Percentiles rank a stretch among this genome's conserved stretches.
Conservation (phyloP, 2,329 filamentous ascomycete genomes). For the Aureobasidium leucospermi region DNA sequence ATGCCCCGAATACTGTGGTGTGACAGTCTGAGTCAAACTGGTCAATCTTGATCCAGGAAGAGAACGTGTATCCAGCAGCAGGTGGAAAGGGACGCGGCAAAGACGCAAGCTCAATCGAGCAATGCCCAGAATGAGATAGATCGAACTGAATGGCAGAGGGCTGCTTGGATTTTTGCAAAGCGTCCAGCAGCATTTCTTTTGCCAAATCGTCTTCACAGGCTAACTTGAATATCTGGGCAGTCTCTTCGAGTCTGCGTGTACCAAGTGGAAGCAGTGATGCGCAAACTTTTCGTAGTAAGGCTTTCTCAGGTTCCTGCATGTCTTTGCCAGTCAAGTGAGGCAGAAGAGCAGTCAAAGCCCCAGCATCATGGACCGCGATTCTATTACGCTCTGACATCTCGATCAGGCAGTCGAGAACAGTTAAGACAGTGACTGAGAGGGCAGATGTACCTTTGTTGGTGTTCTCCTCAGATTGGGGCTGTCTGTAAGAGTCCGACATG, state of each 20-base stretch:
- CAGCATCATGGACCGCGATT: conserved; percentile 12
- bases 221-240: conserved; percentile 63
- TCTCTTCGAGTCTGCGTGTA: conserved; percentile 73
- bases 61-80: conserved; percentile 76
- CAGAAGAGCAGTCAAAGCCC: conserved; percentile 10
- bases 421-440: conserved; percentile 1
- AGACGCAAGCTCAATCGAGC: conserved; percentile 83
- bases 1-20: conserved; percentile 93
- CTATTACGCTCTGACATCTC: conserved; percentile 8
- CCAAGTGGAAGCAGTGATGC: conserved; percentile 65
- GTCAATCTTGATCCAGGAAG: conserved; percentile 83
- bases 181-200: conserved; percentile 65
- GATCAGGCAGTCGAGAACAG: background rate
- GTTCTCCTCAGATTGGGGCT: no score
- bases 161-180: conserved; percentile 65
- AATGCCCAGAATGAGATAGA: conserved; percentile 76
- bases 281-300: conserved; percentile 58
- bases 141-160: conserved; percentile 93
- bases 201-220: conserved; percentile 45
- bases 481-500: background rate
- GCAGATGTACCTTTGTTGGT: background rate
- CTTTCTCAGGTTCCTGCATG: background rate
- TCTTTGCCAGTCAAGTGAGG: background rate
- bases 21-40: conserved; percentile 76
- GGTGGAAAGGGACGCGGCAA: conserved; percentile 82